Evolutionary conservation across 768 basidiomycete species (phyloP).

Genomic region (Calocybe cyanea): DNA sequence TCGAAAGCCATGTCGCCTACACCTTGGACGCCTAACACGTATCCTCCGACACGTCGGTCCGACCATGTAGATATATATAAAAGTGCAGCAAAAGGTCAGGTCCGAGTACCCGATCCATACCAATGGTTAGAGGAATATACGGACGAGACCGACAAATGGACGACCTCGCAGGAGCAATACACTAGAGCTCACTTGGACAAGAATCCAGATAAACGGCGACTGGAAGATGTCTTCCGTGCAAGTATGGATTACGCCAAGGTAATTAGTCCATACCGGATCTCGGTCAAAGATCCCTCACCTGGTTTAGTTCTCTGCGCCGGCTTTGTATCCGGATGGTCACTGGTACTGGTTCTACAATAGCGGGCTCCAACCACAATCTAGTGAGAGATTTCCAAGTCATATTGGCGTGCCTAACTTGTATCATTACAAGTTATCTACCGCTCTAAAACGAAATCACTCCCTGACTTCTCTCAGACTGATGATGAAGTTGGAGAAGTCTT

Average conservation of each 20-base stretch:
- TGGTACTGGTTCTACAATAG: slow-evolving; percentile 86
- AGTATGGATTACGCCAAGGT: slow-evolving; percentile 44
- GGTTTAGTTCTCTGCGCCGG: slow-evolving; percentile 59
- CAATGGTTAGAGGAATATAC: slow-evolving; percentile 67
- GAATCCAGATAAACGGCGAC: slow-evolving; percentile 52
- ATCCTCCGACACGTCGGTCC: slow-evolving; percentile 63
- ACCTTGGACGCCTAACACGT: slow-evolving; percentile 52
- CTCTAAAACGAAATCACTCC: slow-evolving; percentile 49
- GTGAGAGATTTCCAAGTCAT: slow-evolving; percentile 25
- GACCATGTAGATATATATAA: slow-evolving; percentile 69
- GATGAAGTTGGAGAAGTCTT: slow-evolving; percentile 63
- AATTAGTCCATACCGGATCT: neutral
- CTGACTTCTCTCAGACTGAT: slow-evolving; percentile 44
- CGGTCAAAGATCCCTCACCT: neutral
- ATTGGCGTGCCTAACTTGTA: neutral
- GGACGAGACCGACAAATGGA: slow-evolving; percentile 65
- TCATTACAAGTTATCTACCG: slow-evolving; percentile 54
- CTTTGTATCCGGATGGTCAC: slow-evolving; percentile 55
- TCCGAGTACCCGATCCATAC: slow-evolving; percentile 68
- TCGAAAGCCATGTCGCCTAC: slow-evolving; percentile 33
- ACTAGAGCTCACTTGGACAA: slow-evolving; percentile 60
- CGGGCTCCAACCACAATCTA: slow-evolving; percentile 68
- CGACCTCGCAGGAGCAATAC: slow-evolving; percentile 52
- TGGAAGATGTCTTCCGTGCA: slow-evolving; percentile 55
- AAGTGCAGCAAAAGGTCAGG: slow-evolving; percentile 57